phyloP scores from a whole-genome alignment of 345 rosid species.

The Eucalyptus rudis region DNA sequence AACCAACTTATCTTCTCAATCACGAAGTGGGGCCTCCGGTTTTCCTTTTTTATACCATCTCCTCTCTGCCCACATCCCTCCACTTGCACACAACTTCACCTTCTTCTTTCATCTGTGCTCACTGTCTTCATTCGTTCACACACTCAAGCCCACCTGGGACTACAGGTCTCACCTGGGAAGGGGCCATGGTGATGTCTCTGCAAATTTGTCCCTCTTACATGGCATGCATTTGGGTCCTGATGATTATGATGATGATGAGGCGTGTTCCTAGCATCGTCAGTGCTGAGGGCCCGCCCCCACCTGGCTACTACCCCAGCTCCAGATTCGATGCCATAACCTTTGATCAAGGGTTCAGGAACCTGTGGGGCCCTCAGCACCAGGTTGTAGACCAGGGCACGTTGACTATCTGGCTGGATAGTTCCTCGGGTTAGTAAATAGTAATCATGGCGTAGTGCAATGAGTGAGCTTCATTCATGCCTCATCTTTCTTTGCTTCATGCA shows the following conservation, averaged over 20 bases:
- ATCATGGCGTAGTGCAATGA: background rate
- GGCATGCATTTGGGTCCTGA: constrained; percentile 18
- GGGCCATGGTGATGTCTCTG: background rate
- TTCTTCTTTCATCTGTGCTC: background rate
- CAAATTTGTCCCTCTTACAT: constrained; percentile 1
- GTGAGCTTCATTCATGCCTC: background rate
- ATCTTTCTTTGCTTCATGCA: background rate
- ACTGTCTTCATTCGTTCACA: background rate
- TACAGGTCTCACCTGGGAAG: background rate
- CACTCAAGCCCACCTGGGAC: background rate
- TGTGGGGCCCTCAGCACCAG: constrained; percentile 91
- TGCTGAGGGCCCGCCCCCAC: constrained; percentile 58
- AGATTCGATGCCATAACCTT: constrained; percentile 27
- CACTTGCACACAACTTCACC: background rate
- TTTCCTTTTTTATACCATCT: constrained; percentile 22
- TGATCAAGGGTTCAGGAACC: constrained; percentile 35
- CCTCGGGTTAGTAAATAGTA: constrained; percentile 29
- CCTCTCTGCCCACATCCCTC: background rate
- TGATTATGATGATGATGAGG: background rate
- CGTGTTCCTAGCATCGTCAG: background rate
- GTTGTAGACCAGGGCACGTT: constrained; percentile 38
- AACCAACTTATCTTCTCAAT: constrained; percentile 20
- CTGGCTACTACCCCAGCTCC: constrained; percentile 75
- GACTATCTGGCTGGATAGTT: constrained; percentile 69
- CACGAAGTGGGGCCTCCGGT: constrained; percentile 4